Conservation (phyloP, 179 eudicot genomes). For the Sideroxylon spinosum region DNA sequence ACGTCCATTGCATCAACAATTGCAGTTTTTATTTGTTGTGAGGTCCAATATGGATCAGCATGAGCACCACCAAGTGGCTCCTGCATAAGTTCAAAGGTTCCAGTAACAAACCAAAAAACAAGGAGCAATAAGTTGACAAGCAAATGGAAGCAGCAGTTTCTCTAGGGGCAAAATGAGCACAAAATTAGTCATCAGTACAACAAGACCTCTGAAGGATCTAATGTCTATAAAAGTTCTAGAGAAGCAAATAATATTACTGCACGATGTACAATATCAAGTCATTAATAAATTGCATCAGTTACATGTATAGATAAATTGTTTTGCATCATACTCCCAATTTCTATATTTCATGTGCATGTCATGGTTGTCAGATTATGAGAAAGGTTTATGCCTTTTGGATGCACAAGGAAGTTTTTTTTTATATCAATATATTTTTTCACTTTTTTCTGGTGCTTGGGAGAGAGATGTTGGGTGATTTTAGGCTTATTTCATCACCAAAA, state of each 20-base stretch:
- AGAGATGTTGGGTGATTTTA: too few relatives aligned
- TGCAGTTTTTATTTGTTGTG: conserved; percentile 77
- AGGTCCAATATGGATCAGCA: conserved; percentile 89
- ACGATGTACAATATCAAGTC: neutral
- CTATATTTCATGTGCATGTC: neutral
- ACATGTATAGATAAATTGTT: neutral
- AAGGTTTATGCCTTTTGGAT: neutral
- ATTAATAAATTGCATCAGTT: neutral
- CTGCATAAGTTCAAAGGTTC: conserved; percentile 33
- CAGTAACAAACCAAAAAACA: neutral
- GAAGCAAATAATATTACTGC: neutral
- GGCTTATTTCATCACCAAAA: too few relatives aligned
- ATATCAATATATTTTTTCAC: too few relatives aligned
- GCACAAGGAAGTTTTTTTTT: too few relatives aligned
- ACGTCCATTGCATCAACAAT: conserved; percentile 85
- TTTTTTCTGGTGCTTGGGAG: too few relatives aligned
- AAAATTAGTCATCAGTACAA: neutral
- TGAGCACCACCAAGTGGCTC: conserved; percentile 99
- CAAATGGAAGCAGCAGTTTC: neutral
- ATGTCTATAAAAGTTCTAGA: neutral
- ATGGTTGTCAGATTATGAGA: neutral
- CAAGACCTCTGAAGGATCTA: neutral
- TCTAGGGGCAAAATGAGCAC: conserved; percentile 1
- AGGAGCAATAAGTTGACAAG: neutral
- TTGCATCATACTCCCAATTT: neutral